Conservation (phyloP, 441 rosid genomes). For the Omphalea diandra region DNA sequence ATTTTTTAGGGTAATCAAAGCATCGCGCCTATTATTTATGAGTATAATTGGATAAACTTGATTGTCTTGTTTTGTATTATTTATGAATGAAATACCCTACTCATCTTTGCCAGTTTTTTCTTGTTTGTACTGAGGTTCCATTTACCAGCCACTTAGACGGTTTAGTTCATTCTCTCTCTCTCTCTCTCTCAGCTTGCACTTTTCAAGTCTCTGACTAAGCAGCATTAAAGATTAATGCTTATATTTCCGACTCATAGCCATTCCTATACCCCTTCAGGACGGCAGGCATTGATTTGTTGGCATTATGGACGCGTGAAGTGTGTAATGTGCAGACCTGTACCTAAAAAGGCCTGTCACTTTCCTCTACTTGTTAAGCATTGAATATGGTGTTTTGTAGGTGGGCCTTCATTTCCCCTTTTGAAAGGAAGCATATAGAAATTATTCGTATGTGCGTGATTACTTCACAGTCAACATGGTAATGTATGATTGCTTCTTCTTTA, state of each 20-base stretch:
- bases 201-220: no score
- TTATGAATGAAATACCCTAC: not conserved
- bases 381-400: slow-evolving; percentile 15
- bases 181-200: no score
- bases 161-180: no score
- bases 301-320: not conserved
- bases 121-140: not conserved
- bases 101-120: not conserved
- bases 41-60: not conserved
- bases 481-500: slow-evolving; percentile 14
- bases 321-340: not conserved
- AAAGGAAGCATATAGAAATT: slow-evolving; percentile 8
- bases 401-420: slow-evolving; percentile 19
- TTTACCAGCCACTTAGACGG: no score
- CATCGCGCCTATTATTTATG: no score
- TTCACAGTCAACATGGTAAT: slow-evolving; percentile 25
- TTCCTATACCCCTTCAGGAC: not conserved
- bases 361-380: slow-evolving; percentile 13
- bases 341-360: slow-evolving; percentile 1
- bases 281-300: not conserved
- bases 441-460: slow-evolving; percentile 1
- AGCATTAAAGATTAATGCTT: not conserved
- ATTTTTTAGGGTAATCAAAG: not conserved
- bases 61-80: not conserved
- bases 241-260: not conserved